Evolutionary conservation across 2,329 filamentous ascomycete genomes (phyloP), one percentile per base, ranked within the genome.

Genomic region (Dactylellina leptospora): DNA sequence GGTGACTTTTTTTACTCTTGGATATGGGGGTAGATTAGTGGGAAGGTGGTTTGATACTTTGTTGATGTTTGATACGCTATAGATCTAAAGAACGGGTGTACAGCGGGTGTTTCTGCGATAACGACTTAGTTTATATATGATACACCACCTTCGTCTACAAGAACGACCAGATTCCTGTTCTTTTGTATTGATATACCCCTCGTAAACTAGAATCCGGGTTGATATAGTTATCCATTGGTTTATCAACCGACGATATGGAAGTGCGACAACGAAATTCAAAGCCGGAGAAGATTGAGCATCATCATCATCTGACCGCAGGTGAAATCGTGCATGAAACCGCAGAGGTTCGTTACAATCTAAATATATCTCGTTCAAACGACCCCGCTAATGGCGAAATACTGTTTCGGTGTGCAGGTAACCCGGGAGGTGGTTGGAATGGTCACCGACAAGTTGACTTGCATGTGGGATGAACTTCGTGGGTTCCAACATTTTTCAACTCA

Each of bases 381-480:
- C 1, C 18, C 28, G 42, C 51, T 64, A 64, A 64, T 44, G 10
- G 18, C n/a, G 20, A 30, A 40, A 36, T 60, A 25, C 45, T 44
- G 16, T 50, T 2, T 18, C 13, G 25, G 28, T n/a, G 36, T 66
- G 42, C 47, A 68, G 53, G 53, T 58, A 5, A 58, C 40, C 56
- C 56, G 48, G 38, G 48, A 61, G 22, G 59, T 63, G 25, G 68
- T 72, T 28, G 69, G 68, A 44, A 73, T 56, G 44, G 61, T 62
- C 38, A 25, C 53, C 36, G 69, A 73, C 33, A 75, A 69, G 44
- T 74, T 77, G 47, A 77, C 76, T 0, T 75, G 75, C 54, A 53
- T 77, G 53, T 76, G 75, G 74, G 73, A 77, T 62, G 76, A 77
- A 53, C 63, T 77, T 18, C 74, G 76, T 77, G 74, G 36, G 66